Percentiles rank a stretch among this genome's conserved stretches.
These are phyloP conservation scores for Scolecobasidium constrictum DNA, from an alignment of 2,329 filamentous ascomycete species.

Conservation along the genomic window DNA sequence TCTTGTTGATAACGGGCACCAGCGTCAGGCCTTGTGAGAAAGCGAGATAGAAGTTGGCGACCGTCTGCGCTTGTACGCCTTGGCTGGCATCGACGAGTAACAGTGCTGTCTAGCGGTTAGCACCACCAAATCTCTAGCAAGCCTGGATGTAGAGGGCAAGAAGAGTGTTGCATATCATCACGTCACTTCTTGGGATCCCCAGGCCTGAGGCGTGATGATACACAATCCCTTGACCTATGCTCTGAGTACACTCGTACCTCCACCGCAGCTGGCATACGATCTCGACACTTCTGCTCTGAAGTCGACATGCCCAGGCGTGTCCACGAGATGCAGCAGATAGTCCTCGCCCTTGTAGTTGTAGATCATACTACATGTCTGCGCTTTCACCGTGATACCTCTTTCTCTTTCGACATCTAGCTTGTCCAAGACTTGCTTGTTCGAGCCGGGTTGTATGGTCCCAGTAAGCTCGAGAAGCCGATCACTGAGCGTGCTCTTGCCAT, in stretches of 20 bases:
- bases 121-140: too few relatives aligned
- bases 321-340: constrained; percentile 88
- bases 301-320: constrained; percentile 95
- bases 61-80: constrained; percentile 93
- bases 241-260: too few relatives aligned
- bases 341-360: constrained; percentile 79
- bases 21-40: constrained; percentile 83
- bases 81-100: constrained; percentile 93
- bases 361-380: constrained; percentile 96
- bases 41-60: constrained; percentile 96
- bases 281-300: constrained; percentile 93
- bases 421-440: constrained; percentile 92
- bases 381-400: constrained; percentile 95
- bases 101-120: constrained; percentile 45
- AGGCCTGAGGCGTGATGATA: too few relatives aligned
- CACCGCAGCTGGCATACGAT: constrained; percentile 92
- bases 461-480: constrained; percentile 89
- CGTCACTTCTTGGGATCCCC: too few relatives aligned
- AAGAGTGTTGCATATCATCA: too few relatives aligned
- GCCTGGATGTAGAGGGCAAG: not conserved
- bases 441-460: constrained; percentile 76
- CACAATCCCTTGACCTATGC: too few relatives aligned
- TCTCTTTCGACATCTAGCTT: constrained; percentile 95
- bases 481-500: constrained; percentile 93
- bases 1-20: constrained; percentile 92